These are phyloP conservation scores for Eimeria maxima DNA, from an alignment of 169 alveolate genomes.

Conservation along the genomic window DNA sequence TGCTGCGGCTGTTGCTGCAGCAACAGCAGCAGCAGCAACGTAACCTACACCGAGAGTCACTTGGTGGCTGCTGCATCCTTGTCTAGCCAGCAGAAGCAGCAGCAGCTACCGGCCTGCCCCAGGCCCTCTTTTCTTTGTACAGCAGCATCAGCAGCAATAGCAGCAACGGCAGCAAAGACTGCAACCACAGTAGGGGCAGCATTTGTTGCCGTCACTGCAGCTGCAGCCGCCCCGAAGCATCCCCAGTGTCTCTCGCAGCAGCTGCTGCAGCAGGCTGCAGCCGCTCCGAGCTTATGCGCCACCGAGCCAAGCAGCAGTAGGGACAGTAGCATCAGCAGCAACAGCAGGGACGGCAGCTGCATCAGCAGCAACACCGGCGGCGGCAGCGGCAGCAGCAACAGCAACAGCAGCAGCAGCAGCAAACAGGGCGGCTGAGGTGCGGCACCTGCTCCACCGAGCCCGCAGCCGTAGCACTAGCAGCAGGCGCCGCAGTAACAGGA, in stretches of 20 bases:
- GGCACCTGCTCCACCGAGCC: background rate
- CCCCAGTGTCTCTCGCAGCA: background rate
- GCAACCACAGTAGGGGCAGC: too few relatives aligned
- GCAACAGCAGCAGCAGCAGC: background rate
- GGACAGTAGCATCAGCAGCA: background rate
- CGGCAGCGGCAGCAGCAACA: slow-evolving; percentile 39
- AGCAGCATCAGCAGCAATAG: background rate
- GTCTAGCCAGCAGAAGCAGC: slow-evolving; percentile 51
- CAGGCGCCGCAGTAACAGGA: slow-evolving; percentile 26
- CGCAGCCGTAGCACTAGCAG: background rate
- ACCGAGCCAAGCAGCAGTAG: background rate
- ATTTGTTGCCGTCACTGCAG: too few relatives aligned
- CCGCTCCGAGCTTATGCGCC: background rate
- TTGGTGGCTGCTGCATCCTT: slow-evolving; percentile 45
- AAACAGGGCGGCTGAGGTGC: slow-evolving; percentile 7
- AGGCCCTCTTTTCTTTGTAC: background rate
- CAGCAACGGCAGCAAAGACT: background rate
- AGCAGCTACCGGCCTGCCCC: background rate
- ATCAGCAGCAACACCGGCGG: background rate
- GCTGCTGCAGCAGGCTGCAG: slow-evolving; percentile 7
- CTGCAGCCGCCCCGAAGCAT: too few relatives aligned
- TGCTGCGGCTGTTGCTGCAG: background rate
- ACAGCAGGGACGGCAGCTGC: too few relatives aligned
- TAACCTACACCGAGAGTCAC: background rate
- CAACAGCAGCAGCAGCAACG: slow-evolving; percentile 15